Evolutionary conservation across 2,329 filamentous ascomycete genomes (phyloP), one percentile per base, ranked within the genome.

Genomic region (Epichloe festucae): DNA sequence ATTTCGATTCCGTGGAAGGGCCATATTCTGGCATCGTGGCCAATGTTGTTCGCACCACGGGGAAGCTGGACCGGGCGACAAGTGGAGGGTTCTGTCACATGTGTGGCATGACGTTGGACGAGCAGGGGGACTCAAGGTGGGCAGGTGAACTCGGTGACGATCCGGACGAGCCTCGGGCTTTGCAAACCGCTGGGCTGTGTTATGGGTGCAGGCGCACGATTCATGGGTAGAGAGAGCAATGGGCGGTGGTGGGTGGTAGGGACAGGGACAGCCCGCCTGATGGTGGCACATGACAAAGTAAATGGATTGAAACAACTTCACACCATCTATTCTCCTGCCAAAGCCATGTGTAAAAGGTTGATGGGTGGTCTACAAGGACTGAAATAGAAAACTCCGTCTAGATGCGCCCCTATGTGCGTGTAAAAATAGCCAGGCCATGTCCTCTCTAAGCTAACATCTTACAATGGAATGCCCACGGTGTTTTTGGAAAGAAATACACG

Each of bases 11-110:
- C 40, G 66, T 95, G 15, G 90, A 95, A 64, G 79, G 81, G 57
- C 85, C 85, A 53, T 96, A 94, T 62, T 87, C 90, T 3, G 88
- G 87, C 51, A 89, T 97, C 52, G 90, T 98, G 58, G 85, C 90
- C 35, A 98, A 98, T 64, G 93, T 98, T 10, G 91, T 96, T 5
- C 81, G 89, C 55, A 98, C 91, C 36, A 84, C 87, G n/a, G 84
- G 82, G 49, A 95, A 94, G 68, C 74, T 97, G 41, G 73, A 82
- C 45, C 69, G 79, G 27, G 64, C 71, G 0, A 59, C 70, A 1
- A 65, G 64, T 7, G 63, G 59, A n/a, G 60, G 52, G 4, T 62
- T 61, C 34, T 94, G 89, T 60, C 74, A 76, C 36, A 65, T 91
- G 8, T 95, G 89, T 65, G 78, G 79, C 48, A 79, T 85, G 67